These are phyloP conservation scores for Trichophyton schoenleinii DNA, from an alignment of 2,329 filamentous ascomycete genomes.

Conservation along the genomic window DNA sequence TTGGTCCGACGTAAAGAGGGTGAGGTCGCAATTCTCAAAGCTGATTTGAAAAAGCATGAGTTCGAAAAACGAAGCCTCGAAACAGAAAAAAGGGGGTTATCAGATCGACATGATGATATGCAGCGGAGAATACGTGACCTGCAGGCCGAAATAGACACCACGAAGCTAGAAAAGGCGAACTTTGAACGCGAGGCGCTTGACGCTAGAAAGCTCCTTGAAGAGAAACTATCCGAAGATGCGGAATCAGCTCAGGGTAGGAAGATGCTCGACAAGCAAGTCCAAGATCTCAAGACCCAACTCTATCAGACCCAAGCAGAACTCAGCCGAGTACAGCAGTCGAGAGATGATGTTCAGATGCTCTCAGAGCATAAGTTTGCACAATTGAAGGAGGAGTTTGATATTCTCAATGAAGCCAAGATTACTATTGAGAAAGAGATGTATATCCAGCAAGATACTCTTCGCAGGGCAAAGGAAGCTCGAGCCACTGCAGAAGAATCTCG, in stretches of 20 bases:
- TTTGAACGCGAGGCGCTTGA: slow-evolving; percentile 82
- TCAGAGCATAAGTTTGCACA: slow-evolving; percentile 76
- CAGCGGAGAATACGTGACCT: slow-evolving; percentile 65
- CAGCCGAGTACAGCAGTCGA: slow-evolving; percentile 80
- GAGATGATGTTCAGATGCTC: slow-evolving; percentile 84
- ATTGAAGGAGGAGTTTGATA: slow-evolving; percentile 72
- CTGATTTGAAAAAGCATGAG: slow-evolving; percentile 72
- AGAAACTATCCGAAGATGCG: slow-evolving; percentile 77
- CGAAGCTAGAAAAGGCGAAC: slow-evolving; percentile 71
- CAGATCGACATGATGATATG: slow-evolving; percentile 66
- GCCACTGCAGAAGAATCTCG: slow-evolving; percentile 71
- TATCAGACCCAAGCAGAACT: slow-evolving; percentile 78
- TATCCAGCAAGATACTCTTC: slow-evolving; percentile 79
- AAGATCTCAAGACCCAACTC: slow-evolving; percentile 73
- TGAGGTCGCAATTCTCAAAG: slow-evolving; percentile 71
- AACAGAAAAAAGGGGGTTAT: slow-evolving; percentile 59
- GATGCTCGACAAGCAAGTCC: slow-evolving; percentile 74
- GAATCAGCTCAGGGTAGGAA: slow-evolving; percentile 71
- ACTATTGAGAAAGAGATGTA: slow-evolving; percentile 97
- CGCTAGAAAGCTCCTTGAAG: slow-evolving; percentile 72
- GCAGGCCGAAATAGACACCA: slow-evolving; percentile 75
- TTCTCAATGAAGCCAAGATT: slow-evolving; percentile 86
- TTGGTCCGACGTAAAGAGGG: slow-evolving; percentile 88
- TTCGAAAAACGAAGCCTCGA: slow-evolving; percentile 68
- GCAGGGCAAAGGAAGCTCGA: slow-evolving; percentile 71